Evolutionary conservation across 2,329 filamentous ascomycete genomes (phyloP).

Genomic region (Venturia pyrina): DNA sequence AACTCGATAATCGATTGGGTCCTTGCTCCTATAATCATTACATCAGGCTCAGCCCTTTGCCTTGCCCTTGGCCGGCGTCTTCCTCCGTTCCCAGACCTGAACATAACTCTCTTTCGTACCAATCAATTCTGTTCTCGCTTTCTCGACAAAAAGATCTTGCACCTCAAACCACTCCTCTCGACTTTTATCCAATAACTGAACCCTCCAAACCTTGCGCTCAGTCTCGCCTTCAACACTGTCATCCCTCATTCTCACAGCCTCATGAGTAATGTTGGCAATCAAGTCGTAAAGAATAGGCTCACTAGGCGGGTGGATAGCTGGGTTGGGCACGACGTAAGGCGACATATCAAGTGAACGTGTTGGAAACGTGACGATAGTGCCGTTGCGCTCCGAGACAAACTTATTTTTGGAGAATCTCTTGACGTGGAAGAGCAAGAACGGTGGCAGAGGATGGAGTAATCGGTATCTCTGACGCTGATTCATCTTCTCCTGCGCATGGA

Average conservation of each 20-base stretch:
- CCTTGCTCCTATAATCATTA: background rate
- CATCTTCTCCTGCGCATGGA: constrained; percentile 76
- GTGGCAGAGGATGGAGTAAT: constrained; percentile 80
- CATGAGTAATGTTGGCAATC: constrained; percentile 88
- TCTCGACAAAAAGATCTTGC: constrained; percentile 89
- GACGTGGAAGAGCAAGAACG: constrained; percentile 86
- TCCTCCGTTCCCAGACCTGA: constrained; percentile 89
- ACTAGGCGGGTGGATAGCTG: constrained; percentile 53
- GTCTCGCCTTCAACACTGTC: constrained; percentile 80
- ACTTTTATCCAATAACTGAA: constrained; percentile 74
- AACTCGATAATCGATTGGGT: background rate
- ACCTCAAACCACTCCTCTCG: constrained; percentile 84
- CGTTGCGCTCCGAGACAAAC: constrained; percentile 91
- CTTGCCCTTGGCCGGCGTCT: constrained; percentile 34
- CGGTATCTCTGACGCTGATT: constrained; percentile 83
- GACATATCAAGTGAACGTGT: constrained; percentile 75
- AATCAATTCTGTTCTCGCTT: constrained; percentile 76
- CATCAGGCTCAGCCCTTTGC: background rate
- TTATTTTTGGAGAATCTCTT: constrained; percentile 97
- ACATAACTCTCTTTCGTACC: constrained; percentile 92
- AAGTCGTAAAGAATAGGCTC: constrained; percentile 93
- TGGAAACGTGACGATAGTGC: constrained; percentile 95
- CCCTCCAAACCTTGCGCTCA: constrained; percentile 92
- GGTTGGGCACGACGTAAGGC: constrained; percentile 85
- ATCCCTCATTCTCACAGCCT: constrained; percentile 65